Evolutionary conservation across 331 rosid species (phyloP), one percentile per base, ranked within the genome.

Genomic region (Pyrus hybrid): DNA sequence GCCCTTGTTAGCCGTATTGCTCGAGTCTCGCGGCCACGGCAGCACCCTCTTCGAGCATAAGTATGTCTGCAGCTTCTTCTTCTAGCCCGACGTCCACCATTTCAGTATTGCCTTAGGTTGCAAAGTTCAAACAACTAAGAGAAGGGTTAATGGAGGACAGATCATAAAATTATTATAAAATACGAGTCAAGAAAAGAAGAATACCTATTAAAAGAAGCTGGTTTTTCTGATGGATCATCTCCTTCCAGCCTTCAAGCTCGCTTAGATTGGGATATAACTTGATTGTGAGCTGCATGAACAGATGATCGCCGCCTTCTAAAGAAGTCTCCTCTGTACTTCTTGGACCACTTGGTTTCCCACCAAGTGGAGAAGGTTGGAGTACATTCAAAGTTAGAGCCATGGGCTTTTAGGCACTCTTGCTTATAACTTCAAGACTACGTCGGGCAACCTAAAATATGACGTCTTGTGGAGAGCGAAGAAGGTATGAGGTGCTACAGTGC

Each of bases 401-500:
- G 0, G 0, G 47, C 1, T 41, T 41, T 0, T 1, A 0, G 14
- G 14, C 0, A 3, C 11, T 10, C 0, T 41, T 41, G 0, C 14
- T 11, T 1, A 41, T 41, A 0, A 41, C 5, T 3, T 41, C 47
- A 1, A 41, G 1, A 0, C 13, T 41, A 0, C 47, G 0, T 0
- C 13, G 0, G 1, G 14, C 14, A 10, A 0, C 14, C 4, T 0
- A 14, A 11, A 41, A 41, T 0, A 0, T 41, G 1, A 3, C 47
- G 2, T 41, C 0, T 11, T 1, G 4, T 3, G 0, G 4, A 41
- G 14, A 11, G 1, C 5, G 1, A 0, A 11, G 5, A 10, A 0
- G 5, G 0, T 10, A 41, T 0, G 2, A 41, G 47, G 14, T 10
- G 1, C 5, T 4, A 0, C 5, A 41, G 0, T 41, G 47, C 1